Percentiles rank a stretch among this genome's conserved stretches.
Evolutionary conservation across 495 filamentous ascomycete species (phyloP).

Genomic region (Filosporella fistucella): DNA sequence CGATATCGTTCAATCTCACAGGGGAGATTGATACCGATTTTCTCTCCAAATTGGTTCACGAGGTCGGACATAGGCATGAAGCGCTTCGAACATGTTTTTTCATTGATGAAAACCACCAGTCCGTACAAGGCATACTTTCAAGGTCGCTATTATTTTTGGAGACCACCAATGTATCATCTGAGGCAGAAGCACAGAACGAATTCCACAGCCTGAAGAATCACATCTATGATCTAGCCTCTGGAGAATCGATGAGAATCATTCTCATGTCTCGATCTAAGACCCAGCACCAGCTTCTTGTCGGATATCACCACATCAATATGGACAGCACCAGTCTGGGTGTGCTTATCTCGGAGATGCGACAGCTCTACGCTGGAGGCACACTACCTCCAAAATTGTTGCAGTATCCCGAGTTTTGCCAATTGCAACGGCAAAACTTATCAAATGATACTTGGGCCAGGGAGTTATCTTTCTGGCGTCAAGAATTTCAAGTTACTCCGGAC

Average conservation of each 20-base stretch:
- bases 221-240: conserved; percentile 20
- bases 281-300: conserved; percentile 19
- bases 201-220: conserved; percentile 13
- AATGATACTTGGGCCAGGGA: conserved; percentile 1
- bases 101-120: conserved; percentile 6
- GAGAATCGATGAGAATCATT: conserved; percentile 17
- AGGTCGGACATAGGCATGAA: conserved; percentile 10
- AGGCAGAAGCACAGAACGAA: conserved; percentile 16
- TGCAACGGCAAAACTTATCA: conserved; percentile 6
- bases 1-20: background rate
- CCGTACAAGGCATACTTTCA: conserved; percentile 12
- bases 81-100: conserved; percentile 23
- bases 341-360: conserved; percentile 31
- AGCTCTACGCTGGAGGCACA: conserved; percentile 28
- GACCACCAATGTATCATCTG: conserved; percentile 4
- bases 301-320: conserved; percentile 41
- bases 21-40: background rate
- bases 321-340: conserved; percentile 40
- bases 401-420: conserved; percentile 20
- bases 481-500: conserved; percentile 23
- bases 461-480: conserved; percentile 32
- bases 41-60: conserved; percentile 7
- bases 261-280: conserved; percentile 13
- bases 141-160: conserved; percentile 17
- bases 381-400: conserved; percentile 8